Evolutionary conservation across 257 asterid species (phyloP), one percentile per base, ranked within the genome.

Genomic region (Avicennia marina): DNA sequence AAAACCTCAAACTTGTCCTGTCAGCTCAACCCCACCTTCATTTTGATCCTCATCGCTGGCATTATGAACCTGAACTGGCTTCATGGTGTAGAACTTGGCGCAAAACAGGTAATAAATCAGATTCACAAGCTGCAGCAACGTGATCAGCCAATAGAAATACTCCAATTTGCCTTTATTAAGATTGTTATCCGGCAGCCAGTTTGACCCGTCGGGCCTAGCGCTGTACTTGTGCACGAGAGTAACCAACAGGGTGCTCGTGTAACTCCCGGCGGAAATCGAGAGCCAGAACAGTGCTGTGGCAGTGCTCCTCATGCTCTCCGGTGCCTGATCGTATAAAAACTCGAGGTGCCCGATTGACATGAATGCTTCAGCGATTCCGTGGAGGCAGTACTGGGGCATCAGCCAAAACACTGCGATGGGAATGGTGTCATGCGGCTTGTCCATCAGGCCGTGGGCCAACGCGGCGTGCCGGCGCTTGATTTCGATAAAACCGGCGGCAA

Each of bases 231-330:
- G 96, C 50, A 90, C 84, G 5, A 87, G 42, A 1, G 83, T 68
- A 1, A 90, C 89, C 78, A 90, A 32, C 33, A 90, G 70, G 0
- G 96, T 87, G 60, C 95, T 87, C 31, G 73, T 59, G 17, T 85
- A 90, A 58, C 73, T 85, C 59, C 98, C 96, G 0, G 93, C 93
- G 1, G 96, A 81, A 1, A 87, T 85, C 4, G 96, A 51, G 0
- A 84, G 68, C 98, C 96, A 90, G 60, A 85, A 87, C 34, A 87
- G 19, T 15, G 95, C 94, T 7, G 84, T 78, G 0, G 96, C 89
- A 0, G 94, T 83, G 69, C 90, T 81, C 70, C 86, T 71, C 98
- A 87, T 90, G 31, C 98, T 85, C 74, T 87, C 96, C 24, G 98
- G 96, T 4, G 91, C 74, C 72, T 90, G 96, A 62, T 87, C 95